Evolutionary conservation across 805 yeast genomes (phyloP).

Genomic region (Naumovozyma dairenensis): DNA sequence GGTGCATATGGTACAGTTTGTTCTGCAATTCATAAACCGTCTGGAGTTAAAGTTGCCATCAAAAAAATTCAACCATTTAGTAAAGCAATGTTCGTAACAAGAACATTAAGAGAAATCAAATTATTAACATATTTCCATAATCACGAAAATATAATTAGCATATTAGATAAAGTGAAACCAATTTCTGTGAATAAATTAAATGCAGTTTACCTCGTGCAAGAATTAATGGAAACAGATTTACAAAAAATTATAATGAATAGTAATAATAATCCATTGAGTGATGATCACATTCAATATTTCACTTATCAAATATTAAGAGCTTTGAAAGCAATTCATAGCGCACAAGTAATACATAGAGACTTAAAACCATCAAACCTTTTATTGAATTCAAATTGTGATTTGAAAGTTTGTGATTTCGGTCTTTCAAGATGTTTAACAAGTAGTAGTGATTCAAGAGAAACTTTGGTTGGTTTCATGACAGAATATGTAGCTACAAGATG

Average conservation of each 20-base stretch:
- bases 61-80: slow-evolving; percentile 68
- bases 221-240: slow-evolving; percentile 67
- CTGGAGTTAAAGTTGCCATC: slow-evolving; percentile 60
- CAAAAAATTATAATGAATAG: slow-evolving; percentile 52
- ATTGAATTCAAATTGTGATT: slow-evolving; percentile 59
- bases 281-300: slow-evolving; percentile 63
- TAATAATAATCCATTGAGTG: slow-evolving; percentile 34
- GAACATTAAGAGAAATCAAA: slow-evolving; percentile 64
- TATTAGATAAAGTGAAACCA: slow-evolving; percentile 61
- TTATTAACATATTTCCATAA: slow-evolving; percentile 50
- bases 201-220: slow-evolving; percentile 70
- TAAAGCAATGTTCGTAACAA: slow-evolving; percentile 51
- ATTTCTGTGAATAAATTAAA: slow-evolving; percentile 45
- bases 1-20: slow-evolving; percentile 81
- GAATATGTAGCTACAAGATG: slow-evolving; percentile 81
- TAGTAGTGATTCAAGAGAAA: slow-evolving; percentile 33
- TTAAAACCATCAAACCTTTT: slow-evolving; percentile 65
- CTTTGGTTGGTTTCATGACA: slow-evolving; percentile 48
- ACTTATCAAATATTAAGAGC: slow-evolving; percentile 63
- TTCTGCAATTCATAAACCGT: slow-evolving; percentile 52
- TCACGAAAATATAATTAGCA: slow-evolving; percentile 64
- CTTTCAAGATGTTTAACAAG: slow-evolving; percentile 47
- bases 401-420: slow-evolving; percentile 75
- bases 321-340: slow-evolving; percentile 59
- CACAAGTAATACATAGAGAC: slow-evolving; percentile 67